These are phyloP conservation scores for Phytophthora pistaciae DNA, from an alignment of 352 stramenopile genomes.

Conservation along the genomic window DNA sequence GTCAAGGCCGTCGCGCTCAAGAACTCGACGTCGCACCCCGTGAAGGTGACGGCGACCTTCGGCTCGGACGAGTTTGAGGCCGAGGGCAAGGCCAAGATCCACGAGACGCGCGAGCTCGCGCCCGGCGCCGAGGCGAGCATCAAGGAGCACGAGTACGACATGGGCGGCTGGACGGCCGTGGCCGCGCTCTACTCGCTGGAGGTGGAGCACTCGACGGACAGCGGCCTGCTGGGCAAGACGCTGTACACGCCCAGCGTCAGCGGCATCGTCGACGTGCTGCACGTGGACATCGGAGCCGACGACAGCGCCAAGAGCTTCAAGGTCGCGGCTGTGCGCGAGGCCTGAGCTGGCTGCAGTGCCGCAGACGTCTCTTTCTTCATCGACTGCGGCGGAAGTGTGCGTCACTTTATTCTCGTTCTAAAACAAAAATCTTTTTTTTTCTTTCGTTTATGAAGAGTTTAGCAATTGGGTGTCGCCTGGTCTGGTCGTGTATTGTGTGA, in stretches of 20 bases:
- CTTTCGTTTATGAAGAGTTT: constrained; percentile 28
- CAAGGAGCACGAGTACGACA: constrained; percentile 81
- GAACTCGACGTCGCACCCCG: constrained; percentile 64
- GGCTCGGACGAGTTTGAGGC: constrained; percentile 77
- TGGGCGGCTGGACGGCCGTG: constrained; percentile 76
- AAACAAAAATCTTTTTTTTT: constrained; percentile 39
- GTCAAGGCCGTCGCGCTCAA: constrained; percentile 78
- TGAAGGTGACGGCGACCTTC: constrained; percentile 74
- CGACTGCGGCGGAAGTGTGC: background rate
- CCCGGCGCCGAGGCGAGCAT: constrained; percentile 48
- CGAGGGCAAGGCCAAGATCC: constrained; percentile 73
- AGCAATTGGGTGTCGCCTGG: constrained; percentile 26
- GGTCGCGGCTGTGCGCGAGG: constrained; percentile 52
- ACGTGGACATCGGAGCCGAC: constrained; percentile 66
- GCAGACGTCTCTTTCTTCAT: background rate
- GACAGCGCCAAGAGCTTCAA: constrained; percentile 45
- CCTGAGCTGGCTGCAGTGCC: constrained; percentile 20
- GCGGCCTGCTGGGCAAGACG: constrained; percentile 41
- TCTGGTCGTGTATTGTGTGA: constrained; percentile 9
- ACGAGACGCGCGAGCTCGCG: constrained; percentile 58
- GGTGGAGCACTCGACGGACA: constrained; percentile 49
- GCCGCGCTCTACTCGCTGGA: constrained; percentile 68
- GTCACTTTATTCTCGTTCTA: constrained; percentile 16
- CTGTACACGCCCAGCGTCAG: constrained; percentile 66
- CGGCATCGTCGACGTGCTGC: constrained; percentile 65